A percentile compares a stretch with the other conserved stretches of the same genome.
phyloP scores from a whole-genome alignment of 768 basidiomycete genomes.

The Suillus decipiens region DNA sequence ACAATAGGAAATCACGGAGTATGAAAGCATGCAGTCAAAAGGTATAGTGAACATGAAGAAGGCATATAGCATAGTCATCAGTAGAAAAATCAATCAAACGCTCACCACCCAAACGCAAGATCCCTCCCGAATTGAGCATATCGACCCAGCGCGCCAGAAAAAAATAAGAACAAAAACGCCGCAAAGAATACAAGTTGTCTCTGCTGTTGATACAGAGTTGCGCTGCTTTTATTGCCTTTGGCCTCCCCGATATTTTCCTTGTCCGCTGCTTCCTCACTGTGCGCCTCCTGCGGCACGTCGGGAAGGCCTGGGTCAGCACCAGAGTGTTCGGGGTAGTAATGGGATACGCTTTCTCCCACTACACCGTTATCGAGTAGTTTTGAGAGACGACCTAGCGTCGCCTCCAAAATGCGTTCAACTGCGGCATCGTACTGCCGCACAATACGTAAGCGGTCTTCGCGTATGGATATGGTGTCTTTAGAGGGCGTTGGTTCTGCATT shows the following conservation, averaged over 20 bases:
- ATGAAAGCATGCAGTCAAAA: background rate
- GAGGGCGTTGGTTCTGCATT: conserved; percentile 31
- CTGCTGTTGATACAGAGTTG: background rate
- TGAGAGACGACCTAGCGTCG: conserved; percentile 25
- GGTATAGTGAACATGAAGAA: background rate
- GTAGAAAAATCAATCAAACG: background rate
- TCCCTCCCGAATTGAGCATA: background rate
- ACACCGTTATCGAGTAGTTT: background rate
- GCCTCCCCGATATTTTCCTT: background rate
- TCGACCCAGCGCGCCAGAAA: conserved; percentile 4
- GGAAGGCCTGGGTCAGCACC: background rate
- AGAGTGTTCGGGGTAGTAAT: background rate
- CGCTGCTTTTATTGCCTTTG: background rate
- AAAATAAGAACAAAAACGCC: background rate
- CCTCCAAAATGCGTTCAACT: conserved; percentile 19
- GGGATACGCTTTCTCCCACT: conserved; percentile 2
- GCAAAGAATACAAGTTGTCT: background rate
- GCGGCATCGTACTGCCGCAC: conserved; percentile 25
- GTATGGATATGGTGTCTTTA: conserved; percentile 21
- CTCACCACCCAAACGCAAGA: conserved; percentile 3
- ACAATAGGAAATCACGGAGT: background rate
- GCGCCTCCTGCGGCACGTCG: background rate
- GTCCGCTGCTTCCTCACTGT: background rate
- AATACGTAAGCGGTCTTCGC: conserved; percentile 24
- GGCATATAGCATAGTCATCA: background rate